Conservation (phyloP, 2,329 filamentous ascomycete species). For the Penicillium sp. region DNA sequence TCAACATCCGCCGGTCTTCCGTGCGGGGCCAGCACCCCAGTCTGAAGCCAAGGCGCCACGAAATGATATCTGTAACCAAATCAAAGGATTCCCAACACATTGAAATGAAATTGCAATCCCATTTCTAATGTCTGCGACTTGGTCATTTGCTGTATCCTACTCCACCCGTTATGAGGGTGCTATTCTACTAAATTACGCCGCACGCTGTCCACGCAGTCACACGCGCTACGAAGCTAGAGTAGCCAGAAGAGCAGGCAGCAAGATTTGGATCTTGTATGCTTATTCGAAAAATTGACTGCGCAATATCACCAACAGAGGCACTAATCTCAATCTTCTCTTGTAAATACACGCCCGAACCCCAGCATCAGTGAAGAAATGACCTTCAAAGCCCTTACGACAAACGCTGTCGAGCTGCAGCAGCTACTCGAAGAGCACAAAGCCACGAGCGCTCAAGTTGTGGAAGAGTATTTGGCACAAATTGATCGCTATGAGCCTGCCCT, state of each 20-base stretch:
- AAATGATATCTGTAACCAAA: too few relatives aligned
- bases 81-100: too few relatives aligned
- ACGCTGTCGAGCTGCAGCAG: background rate
- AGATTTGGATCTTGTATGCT: background rate
- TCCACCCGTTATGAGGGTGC: too few relatives aligned
- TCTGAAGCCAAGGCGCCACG: too few relatives aligned
- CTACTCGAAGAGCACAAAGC: background rate
- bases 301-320: background rate
- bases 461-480: slow-evolving; percentile 4
- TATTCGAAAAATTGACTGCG: background rate
- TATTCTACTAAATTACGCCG: too few relatives aligned
- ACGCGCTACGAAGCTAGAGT: too few relatives aligned
- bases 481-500: slow-evolving; percentile 7
- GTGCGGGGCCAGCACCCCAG: too few relatives aligned
- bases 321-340: background rate
- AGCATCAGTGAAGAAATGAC: background rate
- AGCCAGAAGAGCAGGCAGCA: background rate
- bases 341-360: background rate
- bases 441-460: slow-evolving; percentile 5
- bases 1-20: too few relatives aligned
- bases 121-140: too few relatives aligned
- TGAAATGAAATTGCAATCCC: too few relatives aligned
- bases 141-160: too few relatives aligned
- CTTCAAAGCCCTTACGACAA: background rate
- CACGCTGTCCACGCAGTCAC: too few relatives aligned